Conservation (phyloP, 305 asterid species). For the Stenogyne calaminthoides region DNA sequence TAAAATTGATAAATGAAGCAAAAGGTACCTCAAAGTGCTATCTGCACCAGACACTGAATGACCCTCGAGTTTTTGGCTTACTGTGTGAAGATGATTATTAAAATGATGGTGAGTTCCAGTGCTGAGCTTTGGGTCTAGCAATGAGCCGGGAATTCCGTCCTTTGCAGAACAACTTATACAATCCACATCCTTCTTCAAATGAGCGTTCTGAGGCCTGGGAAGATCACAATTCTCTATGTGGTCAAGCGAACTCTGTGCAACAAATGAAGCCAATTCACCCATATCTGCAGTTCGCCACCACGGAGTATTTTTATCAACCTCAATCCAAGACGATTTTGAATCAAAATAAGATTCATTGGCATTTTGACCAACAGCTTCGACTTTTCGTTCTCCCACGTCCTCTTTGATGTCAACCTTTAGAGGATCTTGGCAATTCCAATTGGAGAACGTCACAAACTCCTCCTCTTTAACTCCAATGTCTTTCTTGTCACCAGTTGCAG, state of each 20-base stretch:
- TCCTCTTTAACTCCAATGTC: slow-evolving; percentile 31
- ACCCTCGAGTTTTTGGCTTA: slow-evolving; percentile 33
- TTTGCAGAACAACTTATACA: slow-evolving; percentile 30
- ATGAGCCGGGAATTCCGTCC: slow-evolving; percentile 29
- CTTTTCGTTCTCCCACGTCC: too few species aligned
- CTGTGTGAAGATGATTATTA: slow-evolving; percentile 24
- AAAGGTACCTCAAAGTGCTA: slow-evolving; percentile 47
- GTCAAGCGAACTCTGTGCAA: slow-evolving; percentile 60
- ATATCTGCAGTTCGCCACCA: slow-evolving; percentile 91
- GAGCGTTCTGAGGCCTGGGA: slow-evolving; percentile 64
- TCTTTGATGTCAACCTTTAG: too few species aligned
- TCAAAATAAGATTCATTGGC: slow-evolving; percentile 39
- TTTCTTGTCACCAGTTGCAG: slow-evolving; percentile 29
- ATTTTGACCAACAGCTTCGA: slow-evolving; percentile 35
- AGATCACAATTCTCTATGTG: slow-evolving; percentile 80
- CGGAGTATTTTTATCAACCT: slow-evolving; percentile 52
- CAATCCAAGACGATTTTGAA: slow-evolving; percentile 53
- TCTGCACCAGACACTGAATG: slow-evolving; percentile 30
- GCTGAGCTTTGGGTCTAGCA: slow-evolving; percentile 28
- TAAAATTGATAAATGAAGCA: slow-evolving; percentile 9
- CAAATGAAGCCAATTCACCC: slow-evolving; percentile 72
- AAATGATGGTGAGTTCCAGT: too few species aligned
- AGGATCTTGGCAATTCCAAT: slow-evolving; percentile 26
- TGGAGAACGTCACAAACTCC: slow-evolving; percentile 2
- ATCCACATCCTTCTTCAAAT: slow-evolving; percentile 43